Conservation (phyloP, 352 stramenopile species). For the Phytopythium helicoides region DNA sequence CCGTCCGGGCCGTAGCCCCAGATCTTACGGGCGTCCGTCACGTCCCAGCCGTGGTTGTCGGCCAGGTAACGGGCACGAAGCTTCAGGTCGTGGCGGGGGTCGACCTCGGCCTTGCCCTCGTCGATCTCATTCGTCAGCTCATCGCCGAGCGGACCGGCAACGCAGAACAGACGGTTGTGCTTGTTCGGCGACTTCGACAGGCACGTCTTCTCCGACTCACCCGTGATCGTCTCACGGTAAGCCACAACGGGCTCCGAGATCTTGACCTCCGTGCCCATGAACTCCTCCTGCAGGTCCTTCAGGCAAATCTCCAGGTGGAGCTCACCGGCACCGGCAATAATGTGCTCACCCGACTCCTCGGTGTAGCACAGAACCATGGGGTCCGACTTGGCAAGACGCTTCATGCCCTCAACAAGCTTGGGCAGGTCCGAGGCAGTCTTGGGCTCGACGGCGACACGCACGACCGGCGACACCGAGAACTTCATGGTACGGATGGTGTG, state of each 20-base stretch:
- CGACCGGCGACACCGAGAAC: slow-evolving; percentile 99
- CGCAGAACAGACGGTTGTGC: slow-evolving; percentile 99
- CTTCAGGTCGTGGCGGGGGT: slow-evolving; percentile 95
- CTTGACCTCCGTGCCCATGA: slow-evolving; percentile 98
- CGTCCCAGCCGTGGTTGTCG: slow-evolving; percentile 98
- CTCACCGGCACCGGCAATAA: slow-evolving; percentile 99
- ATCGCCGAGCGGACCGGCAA: slow-evolving; percentile 88
- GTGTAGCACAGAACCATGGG: slow-evolving; percentile 99
- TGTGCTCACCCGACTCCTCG: slow-evolving; percentile 99
- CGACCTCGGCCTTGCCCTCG: slow-evolving; percentile 92
- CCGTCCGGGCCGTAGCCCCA: slow-evolving; percentile 99
- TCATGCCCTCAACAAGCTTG: slow-evolving; percentile 99
- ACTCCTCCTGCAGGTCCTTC: slow-evolving; percentile 99
- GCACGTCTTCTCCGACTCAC: slow-evolving; percentile 94
- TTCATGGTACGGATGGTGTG: slow-evolving; percentile 99
- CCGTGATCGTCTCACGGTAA: slow-evolving; percentile 98
- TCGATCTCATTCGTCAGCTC: slow-evolving; percentile 98
- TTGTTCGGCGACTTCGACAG: slow-evolving; percentile 99
- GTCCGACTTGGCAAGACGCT: slow-evolving; percentile 99
- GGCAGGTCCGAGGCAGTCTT: slow-evolving; percentile 99
- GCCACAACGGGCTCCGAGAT: slow-evolving; percentile 99
- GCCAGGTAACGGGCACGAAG: slow-evolving; percentile 95
- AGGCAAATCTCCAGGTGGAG: slow-evolving; percentile 99
- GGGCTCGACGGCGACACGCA: slow-evolving; percentile 98
- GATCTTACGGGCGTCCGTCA: slow-evolving; percentile 98